Evolutionary conservation across 768 basidiomycete species (phyloP).

Genomic region (Mycena vitilis): DNA sequence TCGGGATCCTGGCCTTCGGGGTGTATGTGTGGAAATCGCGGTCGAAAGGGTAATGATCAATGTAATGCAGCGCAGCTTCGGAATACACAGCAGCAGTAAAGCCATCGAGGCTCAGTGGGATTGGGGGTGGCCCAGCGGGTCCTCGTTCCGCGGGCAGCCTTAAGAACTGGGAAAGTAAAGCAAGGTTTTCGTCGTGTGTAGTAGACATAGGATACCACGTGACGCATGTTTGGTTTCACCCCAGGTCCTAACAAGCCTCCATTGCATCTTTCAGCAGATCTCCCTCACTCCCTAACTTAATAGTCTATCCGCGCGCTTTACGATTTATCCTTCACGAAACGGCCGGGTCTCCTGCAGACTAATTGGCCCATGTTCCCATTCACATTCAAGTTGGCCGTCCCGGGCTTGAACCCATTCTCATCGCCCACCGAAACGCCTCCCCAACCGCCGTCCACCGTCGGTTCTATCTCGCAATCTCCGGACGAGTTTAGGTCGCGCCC

Average conservation of each 20-base stretch:
- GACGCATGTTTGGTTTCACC: no score
- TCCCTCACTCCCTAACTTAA: constrained; percentile 3
- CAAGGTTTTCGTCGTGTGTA: constrained; percentile 11
- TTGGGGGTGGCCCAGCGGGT: constrained; percentile 26
- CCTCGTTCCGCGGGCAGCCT: constrained; percentile 23
- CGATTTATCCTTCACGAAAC: constrained; percentile 15
- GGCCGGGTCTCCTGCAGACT: constrained; percentile 22
- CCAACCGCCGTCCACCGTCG: constrained; percentile 33
- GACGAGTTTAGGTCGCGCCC: constrained; percentile 36
- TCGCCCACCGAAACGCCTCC: constrained; percentile 23
- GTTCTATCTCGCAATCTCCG: constrained; percentile 40
- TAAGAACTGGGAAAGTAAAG: constrained; percentile 21
- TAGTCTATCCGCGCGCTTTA: constrained; percentile 8
- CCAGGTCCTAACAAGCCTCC: no score
- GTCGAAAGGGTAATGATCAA: constrained; percentile 26
- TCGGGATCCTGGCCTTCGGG: constrained; percentile 14
- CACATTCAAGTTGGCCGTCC: constrained; percentile 75
- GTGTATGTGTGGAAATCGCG: constrained; percentile 29
- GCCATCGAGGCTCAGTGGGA: constrained; percentile 25
- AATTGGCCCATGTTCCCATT: constrained; percentile 68
- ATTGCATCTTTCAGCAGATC: no score
- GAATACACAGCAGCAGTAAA: constrained; percentile 26
- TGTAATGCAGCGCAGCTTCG: constrained; percentile 28
- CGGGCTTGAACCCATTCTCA: constrained; percentile 78
- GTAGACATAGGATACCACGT: no score